A percentile compares a stretch with the other conserved stretches of the same genome.
Evolutionary conservation across 495 filamentous ascomycete species (phyloP).

Genomic region (Elasticomyces elasticus): DNA sequence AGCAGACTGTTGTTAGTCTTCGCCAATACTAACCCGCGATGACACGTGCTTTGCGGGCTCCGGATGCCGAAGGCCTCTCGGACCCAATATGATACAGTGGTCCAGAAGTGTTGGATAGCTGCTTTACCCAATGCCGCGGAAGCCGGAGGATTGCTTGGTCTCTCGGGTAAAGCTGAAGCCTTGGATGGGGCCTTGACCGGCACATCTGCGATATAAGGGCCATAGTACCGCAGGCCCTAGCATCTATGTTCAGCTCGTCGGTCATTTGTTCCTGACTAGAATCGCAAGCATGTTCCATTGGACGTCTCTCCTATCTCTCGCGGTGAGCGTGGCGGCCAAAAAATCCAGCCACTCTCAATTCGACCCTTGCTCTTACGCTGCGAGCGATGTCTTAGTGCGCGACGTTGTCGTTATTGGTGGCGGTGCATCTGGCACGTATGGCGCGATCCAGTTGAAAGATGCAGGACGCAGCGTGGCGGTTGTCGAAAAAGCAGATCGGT

Average conservation of each 20-base stretch:
- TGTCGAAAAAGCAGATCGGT: slow-evolving; percentile 32
- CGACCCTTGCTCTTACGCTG: not conserved
- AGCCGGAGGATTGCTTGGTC: too few relatives aligned
- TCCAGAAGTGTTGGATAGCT: too few relatives aligned
- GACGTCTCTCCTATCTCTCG: not conserved
- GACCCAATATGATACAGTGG: too few relatives aligned
- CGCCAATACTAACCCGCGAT: not conserved
- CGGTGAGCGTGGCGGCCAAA: not conserved
- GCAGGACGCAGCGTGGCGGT: slow-evolving; percentile 35
- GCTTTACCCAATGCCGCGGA: too few relatives aligned
- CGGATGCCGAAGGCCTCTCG: not conserved
- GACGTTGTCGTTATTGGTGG: slow-evolving; percentile 42
- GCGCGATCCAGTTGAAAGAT: slow-evolving; percentile 38
- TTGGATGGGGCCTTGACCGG: too few relatives aligned
- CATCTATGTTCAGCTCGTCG: not conserved
- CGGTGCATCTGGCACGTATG: slow-evolving; percentile 39
- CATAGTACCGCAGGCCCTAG: not conserved
- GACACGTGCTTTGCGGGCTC: not conserved
- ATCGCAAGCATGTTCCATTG: not conserved
- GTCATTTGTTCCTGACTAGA: not conserved
- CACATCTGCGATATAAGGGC: too few relatives aligned
- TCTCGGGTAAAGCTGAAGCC: too few relatives aligned
- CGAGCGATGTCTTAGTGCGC: slow-evolving; percentile 18
- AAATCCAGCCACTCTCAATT: not conserved
- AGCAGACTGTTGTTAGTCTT: not conserved